Evolutionary conservation across 1,139 yeast species (phyloP).

Genomic region (Zygosaccharomyces sapae): DNA sequence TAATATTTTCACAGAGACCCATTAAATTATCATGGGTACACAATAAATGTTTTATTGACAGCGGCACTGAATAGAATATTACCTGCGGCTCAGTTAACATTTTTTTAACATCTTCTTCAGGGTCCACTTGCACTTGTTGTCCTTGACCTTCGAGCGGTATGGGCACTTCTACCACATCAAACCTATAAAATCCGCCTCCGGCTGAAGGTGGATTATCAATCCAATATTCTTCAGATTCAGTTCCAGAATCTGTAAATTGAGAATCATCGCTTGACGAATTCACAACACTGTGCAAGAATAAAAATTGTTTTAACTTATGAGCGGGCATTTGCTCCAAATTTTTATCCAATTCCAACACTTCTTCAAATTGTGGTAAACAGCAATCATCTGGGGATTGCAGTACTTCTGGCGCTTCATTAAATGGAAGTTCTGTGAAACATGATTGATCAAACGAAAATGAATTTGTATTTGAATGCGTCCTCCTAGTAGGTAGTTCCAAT

Average conservation of each 20-base stretch:
- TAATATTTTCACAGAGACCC: slow-evolving; percentile 10
- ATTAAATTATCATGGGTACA: slow-evolving; percentile 11
- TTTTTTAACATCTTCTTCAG: background rate
- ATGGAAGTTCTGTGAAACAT: background rate
- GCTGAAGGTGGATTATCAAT: slow-evolving; percentile 1
- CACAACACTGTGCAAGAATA: slow-evolving; percentile 10
- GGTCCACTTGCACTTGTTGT: background rate
- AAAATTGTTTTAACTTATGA: slow-evolving; percentile 10
- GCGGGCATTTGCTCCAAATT: slow-evolving; percentile 9
- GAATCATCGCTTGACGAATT: slow-evolving; percentile 14
- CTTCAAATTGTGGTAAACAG: slow-evolving; percentile 9
- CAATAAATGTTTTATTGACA: slow-evolving; percentile 7
- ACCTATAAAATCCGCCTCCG: slow-evolving; percentile 2
- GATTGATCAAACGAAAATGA: background rate
- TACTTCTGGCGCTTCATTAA: background rate
- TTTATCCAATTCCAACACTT: slow-evolving; percentile 6
- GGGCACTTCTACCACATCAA: slow-evolving; percentile 10
- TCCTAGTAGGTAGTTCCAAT: background rate
- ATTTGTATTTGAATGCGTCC: background rate
- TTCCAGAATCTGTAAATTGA: slow-evolving; percentile 7
- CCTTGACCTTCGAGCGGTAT: slow-evolving; percentile 5
- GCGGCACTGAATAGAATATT: slow-evolving; percentile 9
- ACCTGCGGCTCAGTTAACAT: slow-evolving; percentile 7
- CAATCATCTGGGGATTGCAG: background rate
- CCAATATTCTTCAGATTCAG: slow-evolving; percentile 1